Base-by-base conservation (phyloP, 768 basidiomycete species). In the Pisolithus microcarpus region DNA sequence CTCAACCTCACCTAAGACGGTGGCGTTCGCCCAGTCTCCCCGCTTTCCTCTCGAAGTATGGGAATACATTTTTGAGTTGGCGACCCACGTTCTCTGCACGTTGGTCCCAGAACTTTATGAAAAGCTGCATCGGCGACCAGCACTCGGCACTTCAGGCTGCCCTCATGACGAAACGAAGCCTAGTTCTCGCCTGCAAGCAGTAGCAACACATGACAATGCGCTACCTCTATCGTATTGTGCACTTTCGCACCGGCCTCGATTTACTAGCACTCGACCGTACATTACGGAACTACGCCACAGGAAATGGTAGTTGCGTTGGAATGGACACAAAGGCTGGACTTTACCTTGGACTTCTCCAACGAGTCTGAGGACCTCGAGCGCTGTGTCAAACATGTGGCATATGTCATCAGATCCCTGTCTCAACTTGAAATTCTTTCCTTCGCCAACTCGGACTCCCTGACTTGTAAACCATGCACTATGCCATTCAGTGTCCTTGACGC, bases 121-220 rank as follows among this genome's bases (percentile, higher is more conserved):
- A 34, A 34, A 34, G 31, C 5, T 9, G 28, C 6, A 7, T 30
- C 28, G 8, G 28, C 6, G 8, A 30, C 8, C 28, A 30, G 28
- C 38, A 36, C 23, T 8, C 28, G 5, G 53, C 46, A 23, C 39
- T 63, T 4, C 46, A 61, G 28, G 37, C 46, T 6, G 52, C 61
- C 7, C 55, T 67, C 23, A 3, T 65, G 40, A 67, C 63, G 18
- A 61, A 63, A 38, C 56, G 56, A 9, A 48, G 53, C 26, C 54
- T 67, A 19, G 63, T 67, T 2, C 58, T 58, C 10, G 65, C 67
- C 42, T 67, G 61, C 53, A 65, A 48, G 42, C 56, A 53, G 43
- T 66, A 65, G 65, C 61, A 56, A 54, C 52, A 59, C 38, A 48
- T 67, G 37, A 58, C 65, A 30, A 39, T 45, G 16, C 58, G 55